phyloP scores from a whole-genome alignment of 2,329 filamentous ascomycete species.

The Alternaria brassicicola region DNA sequence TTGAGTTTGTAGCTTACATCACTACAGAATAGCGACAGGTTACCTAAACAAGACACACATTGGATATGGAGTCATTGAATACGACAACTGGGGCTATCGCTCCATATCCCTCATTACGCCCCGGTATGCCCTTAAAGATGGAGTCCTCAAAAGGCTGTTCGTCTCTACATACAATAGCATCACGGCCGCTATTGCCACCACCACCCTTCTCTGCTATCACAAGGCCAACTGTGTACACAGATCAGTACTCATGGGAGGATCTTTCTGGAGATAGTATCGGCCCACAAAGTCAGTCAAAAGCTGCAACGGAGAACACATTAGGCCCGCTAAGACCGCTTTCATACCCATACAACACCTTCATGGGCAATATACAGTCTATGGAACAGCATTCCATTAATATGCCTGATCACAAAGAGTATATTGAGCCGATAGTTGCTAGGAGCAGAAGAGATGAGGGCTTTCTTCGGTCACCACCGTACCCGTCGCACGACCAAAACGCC shows the following conservation, averaged over 20 bases:
- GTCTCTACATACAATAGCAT: neutral
- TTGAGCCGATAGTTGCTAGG: neutral
- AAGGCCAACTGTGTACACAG: neutral
- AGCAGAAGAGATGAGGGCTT: neutral
- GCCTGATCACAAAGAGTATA: constrained; percentile 3
- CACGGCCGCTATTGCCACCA: neutral
- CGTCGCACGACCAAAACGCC: neutral
- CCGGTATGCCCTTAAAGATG: neutral
- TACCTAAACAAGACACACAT: neutral
- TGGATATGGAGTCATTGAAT: neutral
- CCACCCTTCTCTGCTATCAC: neutral
- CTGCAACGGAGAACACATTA: neutral
- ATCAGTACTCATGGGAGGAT: neutral
- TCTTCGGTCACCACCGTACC: constrained; percentile 3
- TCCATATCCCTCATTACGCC: neutral
- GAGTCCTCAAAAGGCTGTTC: neutral
- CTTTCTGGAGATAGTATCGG: neutral
- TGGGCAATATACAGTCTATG: neutral
- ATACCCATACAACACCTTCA: neutral
- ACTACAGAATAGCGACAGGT: neutral
- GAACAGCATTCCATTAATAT: neutral
- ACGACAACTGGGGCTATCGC: neutral
- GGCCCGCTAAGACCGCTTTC: neutral
- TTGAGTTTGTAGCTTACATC: neutral
- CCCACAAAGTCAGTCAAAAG: neutral